Conservation (phyloP, 805 yeast species). For the Cephaloascus fragrans region DNA sequence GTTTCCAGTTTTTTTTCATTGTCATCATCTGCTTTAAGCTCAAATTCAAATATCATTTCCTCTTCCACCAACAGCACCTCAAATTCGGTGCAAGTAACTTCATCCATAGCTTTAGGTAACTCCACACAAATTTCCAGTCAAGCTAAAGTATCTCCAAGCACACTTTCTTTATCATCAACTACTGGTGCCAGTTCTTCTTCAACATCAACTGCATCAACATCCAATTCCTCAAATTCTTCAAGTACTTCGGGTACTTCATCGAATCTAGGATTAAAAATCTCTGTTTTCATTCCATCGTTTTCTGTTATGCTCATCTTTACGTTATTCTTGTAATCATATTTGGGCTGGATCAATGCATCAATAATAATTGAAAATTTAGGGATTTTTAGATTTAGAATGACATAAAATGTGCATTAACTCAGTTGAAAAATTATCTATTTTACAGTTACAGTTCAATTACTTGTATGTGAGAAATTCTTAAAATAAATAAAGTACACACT, state of each 20-base stretch:
- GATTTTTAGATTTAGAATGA: too few relatives aligned
- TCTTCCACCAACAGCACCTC: background rate
- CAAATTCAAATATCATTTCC: background rate
- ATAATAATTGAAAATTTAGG: too few relatives aligned
- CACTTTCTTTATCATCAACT: conserved; percentile 1
- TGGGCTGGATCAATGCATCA: too few relatives aligned
- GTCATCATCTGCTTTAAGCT: conserved; percentile 5
- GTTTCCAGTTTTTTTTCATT: conserved; percentile 5
- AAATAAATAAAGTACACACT: too few relatives aligned
- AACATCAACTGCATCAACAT: conserved; percentile 1
- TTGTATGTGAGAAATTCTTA: too few relatives aligned
- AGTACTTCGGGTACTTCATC: background rate
- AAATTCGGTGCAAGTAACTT: background rate
- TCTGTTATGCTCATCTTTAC: too few relatives aligned
- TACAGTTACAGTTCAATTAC: too few relatives aligned
- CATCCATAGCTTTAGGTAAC: background rate
- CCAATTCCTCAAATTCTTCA: conserved; percentile 1
- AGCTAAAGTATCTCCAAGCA: background rate
- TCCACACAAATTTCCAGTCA: background rate
- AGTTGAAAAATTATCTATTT: too few relatives aligned
- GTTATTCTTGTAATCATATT: too few relatives aligned
- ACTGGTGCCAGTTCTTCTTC: conserved; percentile 2
- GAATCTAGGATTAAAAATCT: background rate
- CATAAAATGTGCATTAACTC: too few relatives aligned
- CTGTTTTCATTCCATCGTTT: background rate